A percentile compares a stretch with the other conserved stretches of the same genome.
phyloP scores from a whole-genome alignment of 306 rosid species.

The Glycine soja region DNA sequence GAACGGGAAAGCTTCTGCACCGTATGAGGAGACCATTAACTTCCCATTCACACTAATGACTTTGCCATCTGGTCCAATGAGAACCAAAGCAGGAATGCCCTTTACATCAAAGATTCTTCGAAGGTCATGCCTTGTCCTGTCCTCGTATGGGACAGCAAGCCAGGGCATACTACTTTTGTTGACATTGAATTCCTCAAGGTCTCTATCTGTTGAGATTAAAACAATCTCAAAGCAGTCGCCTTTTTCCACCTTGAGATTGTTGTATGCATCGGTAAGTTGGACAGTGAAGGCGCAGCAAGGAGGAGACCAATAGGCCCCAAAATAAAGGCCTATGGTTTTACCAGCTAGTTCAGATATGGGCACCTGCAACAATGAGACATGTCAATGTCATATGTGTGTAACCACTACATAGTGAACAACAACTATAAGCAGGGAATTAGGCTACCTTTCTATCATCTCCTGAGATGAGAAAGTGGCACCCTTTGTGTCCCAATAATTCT shows the following conservation, averaged over 20 bases:
- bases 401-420: neutral
- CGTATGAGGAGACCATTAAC: conserved; percentile 68
- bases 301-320: conserved; percentile 90
- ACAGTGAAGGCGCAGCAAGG: conserved; percentile 75
- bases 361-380: conserved; percentile 56
- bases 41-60: conserved; percentile 62
- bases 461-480: conserved; percentile 62
- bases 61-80: conserved; percentile 82
- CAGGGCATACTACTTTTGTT: conserved; percentile 71
- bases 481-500: conserved; percentile 68
- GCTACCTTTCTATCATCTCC: conserved; percentile 73
- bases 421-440: neutral
- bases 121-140: conserved; percentile 75
- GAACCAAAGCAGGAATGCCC: conserved; percentile 76
- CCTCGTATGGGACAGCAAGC: conserved; percentile 82
- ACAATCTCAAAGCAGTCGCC: conserved; percentile 67
- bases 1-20: conserved; percentile 88
- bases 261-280: conserved; percentile 75
- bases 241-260: conserved; percentile 51
- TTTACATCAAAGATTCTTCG: conserved; percentile 75
- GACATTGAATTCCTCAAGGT: conserved; percentile 70
- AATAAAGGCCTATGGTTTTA: conserved; percentile 80
- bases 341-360: conserved; percentile 68
- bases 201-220: conserved; percentile 80
- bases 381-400: neutral